A percentile compares a stretch with the other conserved stretches of the same genome.
Evolutionary conservation across 129 eudicot genomes (phyloP).

Genomic region (Dittrichia graveolens): DNA sequence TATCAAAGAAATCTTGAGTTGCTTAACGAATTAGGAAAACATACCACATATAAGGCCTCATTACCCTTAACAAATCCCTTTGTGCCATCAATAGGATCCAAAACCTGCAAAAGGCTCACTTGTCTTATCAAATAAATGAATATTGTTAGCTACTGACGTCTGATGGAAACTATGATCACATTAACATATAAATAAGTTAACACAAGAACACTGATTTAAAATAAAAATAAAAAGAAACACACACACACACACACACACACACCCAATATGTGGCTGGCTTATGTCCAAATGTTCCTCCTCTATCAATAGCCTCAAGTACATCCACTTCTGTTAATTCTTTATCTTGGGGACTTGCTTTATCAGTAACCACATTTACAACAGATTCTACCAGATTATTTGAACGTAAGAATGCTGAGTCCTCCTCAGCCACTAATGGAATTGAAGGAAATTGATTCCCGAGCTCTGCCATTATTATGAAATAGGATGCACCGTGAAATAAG

Average conservation of each 20-base stretch:
- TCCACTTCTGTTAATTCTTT: slow-evolving; percentile 51
- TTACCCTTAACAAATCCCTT: slow-evolving; percentile 86
- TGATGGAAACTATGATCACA: not conserved
- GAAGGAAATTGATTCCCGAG: slow-evolving; percentile 74
- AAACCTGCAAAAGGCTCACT: slow-evolving; percentile 53
- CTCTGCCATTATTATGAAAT: slow-evolving; percentile 49
- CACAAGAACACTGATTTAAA: not conserved
- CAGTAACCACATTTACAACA: slow-evolving; percentile 64
- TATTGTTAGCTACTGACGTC: not conserved
- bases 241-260: no score
- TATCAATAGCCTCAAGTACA: slow-evolving; percentile 85
- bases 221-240: not conserved
- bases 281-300: slow-evolving; percentile 83
- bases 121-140: not conserved
- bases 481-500: slow-evolving; percentile 15
- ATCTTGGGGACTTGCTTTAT: slow-evolving; percentile 43
- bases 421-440: slow-evolving; percentile 96
- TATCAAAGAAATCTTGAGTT: no score
- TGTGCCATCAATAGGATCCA: slow-evolving; percentile 99
- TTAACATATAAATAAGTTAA: not conserved
- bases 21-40: not conserved
- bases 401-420: slow-evolving; percentile 84
- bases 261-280: slow-evolving; percentile 97
- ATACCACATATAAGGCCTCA: slow-evolving; percentile 89
- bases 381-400: slow-evolving; percentile 73